Percentiles rank a stretch among this genome's conserved stretches.
Conservation (phyloP, 345 rosid species). For the Gossypioides kirkii region DNA sequence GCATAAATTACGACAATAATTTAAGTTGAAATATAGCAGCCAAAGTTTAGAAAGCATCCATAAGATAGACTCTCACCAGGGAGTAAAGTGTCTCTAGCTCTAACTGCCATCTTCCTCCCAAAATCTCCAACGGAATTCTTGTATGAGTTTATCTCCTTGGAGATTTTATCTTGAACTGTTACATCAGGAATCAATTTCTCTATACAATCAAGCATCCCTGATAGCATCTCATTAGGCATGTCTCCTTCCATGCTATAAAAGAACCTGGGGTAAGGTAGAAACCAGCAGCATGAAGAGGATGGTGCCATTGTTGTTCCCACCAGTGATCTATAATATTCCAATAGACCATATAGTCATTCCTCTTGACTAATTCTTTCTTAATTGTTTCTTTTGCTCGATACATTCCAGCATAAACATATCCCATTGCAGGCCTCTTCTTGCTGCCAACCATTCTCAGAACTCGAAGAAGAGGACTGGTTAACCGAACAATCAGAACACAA, state of each 20-base stretch:
- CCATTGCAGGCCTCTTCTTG: slow-evolving; percentile 78
- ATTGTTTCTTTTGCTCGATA: slow-evolving; percentile 77
- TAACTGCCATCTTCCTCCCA: slow-evolving; percentile 82
- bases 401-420: slow-evolving; percentile 74
- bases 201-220: slow-evolving; percentile 79
- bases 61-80: slow-evolving; percentile 46
- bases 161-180: slow-evolving; percentile 64
- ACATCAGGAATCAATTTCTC: slow-evolving; percentile 75
- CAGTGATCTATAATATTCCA: slow-evolving; percentile 81
- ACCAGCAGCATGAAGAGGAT: slow-evolving; percentile 84
- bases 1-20: background rate
- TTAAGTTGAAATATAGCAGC: slow-evolving; percentile 10
- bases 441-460: slow-evolving; percentile 51
- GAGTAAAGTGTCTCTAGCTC: slow-evolving; percentile 75
- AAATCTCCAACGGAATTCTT: slow-evolving; percentile 79
- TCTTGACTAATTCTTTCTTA: slow-evolving; percentile 62
- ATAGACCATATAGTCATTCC: slow-evolving; percentile 58
- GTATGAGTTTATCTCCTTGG: slow-evolving; percentile 61
- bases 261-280: slow-evolving; percentile 88
- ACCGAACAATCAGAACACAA: slow-evolving; percentile 37
- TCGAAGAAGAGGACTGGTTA: slow-evolving; percentile 64
- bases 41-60: slow-evolving; percentile 13
- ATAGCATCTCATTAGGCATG: slow-evolving; percentile 49
- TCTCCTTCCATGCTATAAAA: slow-evolving; percentile 70
- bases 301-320: slow-evolving; percentile 68